Conservation (phyloP, 768 basidiomycete genomes). For the Pulveroboletus ravenelii region DNA sequence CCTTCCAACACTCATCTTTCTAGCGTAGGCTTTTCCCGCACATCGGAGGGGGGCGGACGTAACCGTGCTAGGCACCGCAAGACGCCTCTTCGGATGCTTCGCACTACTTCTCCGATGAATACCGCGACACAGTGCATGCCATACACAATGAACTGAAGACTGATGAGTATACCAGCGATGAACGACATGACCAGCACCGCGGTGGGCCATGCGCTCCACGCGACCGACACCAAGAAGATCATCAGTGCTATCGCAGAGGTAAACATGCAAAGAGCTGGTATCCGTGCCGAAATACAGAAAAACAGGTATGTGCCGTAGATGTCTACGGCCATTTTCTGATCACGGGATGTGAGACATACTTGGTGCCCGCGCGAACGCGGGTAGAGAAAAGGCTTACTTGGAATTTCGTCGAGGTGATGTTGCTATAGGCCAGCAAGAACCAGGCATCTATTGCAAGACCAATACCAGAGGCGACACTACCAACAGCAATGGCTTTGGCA, state of each 20-base stretch:
- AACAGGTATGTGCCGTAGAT: conserved; percentile 60
- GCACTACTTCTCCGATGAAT: conserved; percentile 5
- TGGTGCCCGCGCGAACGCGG: too few species aligned
- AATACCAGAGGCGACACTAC: conserved; percentile 56
- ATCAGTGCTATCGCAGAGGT: conserved; percentile 53
- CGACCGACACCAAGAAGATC: conserved; percentile 55
- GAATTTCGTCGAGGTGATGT: conserved; percentile 48
- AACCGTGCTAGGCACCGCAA: conserved; percentile 11
- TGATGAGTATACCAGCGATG: conserved; percentile 53
- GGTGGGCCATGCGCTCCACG: conserved; percentile 58
- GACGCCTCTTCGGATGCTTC: conserved; percentile 10
- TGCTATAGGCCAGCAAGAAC: conserved; percentile 61
- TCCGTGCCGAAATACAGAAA: conserved; percentile 61
- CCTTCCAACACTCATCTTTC: background rate
- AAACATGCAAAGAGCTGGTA: conserved; percentile 61
- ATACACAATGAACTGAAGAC: conserved; percentile 63
- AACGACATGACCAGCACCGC: conserved; percentile 59
- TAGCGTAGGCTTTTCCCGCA: conserved; percentile 6
- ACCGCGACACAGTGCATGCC: conserved; percentile 33
- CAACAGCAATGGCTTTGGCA: conserved; percentile 49
- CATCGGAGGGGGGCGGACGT: conserved; percentile 6
- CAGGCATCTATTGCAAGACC: conserved; percentile 61
- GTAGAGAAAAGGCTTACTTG: conserved; percentile 38
- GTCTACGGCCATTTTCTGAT: conserved; percentile 39
- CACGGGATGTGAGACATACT: background rate